Evolutionary conservation across 345 rosid species (phyloP), one percentile per base, ranked within the genome.

Genomic region (Salix udensis): DNA sequence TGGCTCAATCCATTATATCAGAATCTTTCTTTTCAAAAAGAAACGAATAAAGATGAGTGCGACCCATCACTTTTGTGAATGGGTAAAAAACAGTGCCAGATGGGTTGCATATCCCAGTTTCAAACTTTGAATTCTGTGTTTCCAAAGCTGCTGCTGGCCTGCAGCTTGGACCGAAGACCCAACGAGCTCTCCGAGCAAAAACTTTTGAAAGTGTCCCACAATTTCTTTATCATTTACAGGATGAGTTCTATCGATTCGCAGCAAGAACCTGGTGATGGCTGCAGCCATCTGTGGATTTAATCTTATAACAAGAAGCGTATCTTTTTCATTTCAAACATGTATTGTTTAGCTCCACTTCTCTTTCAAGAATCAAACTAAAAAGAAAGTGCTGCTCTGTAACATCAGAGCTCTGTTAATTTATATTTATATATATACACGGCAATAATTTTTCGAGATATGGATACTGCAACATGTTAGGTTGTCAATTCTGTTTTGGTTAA

Each of bases 1-100:
- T 4, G 14, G 48, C 42, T 30, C 7, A 40, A 24, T 5, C 21
- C 48, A 40, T 37, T 0, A 15, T 60, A 55, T 68, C 19, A 65
- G 74, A 74, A 82, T 69, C 67, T 52, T 68, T 50, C 71, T 77
- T 68, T 67, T 5, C 16, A 28, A 80, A 80, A 80, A 68, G 74
- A 50, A 79, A 71, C 74, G 86, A 83, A 79, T 78, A 81, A 85
- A 81, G 80, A 69, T 7, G 82, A 48, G 13, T 28, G 44, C 7
- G 79, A 64, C 77, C 82, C 83, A 71, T 74, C 70, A 26, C 40
- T 68, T 76, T 37, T 36, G 34, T 23, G 46, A 9, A 67, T n/a
- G 24, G 52, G 48, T n/a, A 50, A 75, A 40, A 48, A 67, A 8
- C 55, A 15, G 28, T 48, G 71, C 28, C 4, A 66, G 50, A 37